Conservation (phyloP, 2,329 filamentous ascomycete species). For the Akanthomyces muscarius region DNA sequence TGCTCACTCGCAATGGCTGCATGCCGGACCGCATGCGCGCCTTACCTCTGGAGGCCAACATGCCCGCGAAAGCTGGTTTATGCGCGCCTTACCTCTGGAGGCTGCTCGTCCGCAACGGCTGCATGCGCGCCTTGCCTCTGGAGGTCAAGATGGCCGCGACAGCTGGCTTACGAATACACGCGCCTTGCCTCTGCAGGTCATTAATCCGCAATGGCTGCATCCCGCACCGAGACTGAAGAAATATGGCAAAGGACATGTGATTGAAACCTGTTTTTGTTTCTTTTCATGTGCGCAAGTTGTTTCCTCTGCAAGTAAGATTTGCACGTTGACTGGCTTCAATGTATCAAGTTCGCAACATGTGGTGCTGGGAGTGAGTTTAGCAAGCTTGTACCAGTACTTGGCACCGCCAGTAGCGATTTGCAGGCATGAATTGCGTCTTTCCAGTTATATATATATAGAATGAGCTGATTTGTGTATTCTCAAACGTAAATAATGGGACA, state of each 20-base stretch:
- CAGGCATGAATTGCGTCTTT: neutral
- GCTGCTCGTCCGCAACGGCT: no score
- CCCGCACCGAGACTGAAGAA: neutral
- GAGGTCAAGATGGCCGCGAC: neutral
- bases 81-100: neutral
- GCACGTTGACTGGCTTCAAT: neutral
- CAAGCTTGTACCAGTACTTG: neutral
- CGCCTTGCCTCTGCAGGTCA: neutral
- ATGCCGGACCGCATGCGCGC: neutral
- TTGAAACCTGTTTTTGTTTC: neutral
- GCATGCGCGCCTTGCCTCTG: neutral
- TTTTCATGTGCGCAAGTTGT: neutral
- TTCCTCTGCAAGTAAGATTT: neutral
- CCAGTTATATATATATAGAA: neutral
- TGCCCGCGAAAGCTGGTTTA: neutral
- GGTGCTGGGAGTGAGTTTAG: conserved; percentile 2
- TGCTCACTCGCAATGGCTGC: neutral
- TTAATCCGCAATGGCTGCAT: neutral
- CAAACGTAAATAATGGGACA: conserved; percentile 12
- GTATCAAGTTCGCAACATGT: no score
- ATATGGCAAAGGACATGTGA: neutral
- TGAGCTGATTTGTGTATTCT: conserved; percentile 8
- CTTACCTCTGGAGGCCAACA: neutral
- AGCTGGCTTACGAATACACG: neutral
- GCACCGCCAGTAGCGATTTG: neutral